Evolutionary conservation across 2,329 filamentous ascomycete genomes (phyloP).

Genomic region (Emergomyces orientalis): DNA sequence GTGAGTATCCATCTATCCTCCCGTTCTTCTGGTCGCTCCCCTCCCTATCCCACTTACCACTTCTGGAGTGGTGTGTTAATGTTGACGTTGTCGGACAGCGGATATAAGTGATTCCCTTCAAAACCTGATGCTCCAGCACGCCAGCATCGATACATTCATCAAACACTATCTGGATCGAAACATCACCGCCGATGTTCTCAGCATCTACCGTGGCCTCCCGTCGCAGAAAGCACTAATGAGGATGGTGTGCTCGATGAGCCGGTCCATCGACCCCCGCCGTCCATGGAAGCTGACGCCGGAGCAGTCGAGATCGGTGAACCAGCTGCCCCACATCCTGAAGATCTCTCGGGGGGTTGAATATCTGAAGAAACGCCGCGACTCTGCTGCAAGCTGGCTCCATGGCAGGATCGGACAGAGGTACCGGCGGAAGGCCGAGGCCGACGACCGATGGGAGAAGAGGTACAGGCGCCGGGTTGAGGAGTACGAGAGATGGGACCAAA

Average conservation of each 20-base stretch:
- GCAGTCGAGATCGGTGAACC: background rate
- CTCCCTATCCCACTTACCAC: no score
- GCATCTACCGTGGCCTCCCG: background rate
- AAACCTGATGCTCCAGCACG: conserved; percentile 18
- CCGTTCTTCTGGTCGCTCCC: no score
- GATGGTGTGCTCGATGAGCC: background rate
- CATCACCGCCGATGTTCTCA: background rate
- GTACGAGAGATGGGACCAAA: background rate
- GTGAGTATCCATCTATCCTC: conserved; percentile 4
- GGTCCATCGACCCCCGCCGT: background rate
- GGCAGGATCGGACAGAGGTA: background rate
- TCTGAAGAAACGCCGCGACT: background rate
- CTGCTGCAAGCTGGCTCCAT: background rate
- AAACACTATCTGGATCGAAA: background rate
- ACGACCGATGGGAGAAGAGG: background rate
- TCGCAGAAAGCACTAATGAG: background rate
- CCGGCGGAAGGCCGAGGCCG: background rate
- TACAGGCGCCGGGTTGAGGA: background rate
- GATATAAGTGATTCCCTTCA: conserved; percentile 15
- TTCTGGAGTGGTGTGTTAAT: background rate
- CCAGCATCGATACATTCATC: conserved; percentile 6
- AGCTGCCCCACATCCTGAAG: background rate
- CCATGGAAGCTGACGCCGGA: background rate
- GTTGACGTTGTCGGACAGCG: background rate
- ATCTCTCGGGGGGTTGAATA: background rate